phyloP scores from a whole-genome alignment of 1,284 basidiomycete genomes.

The Trichosporon inkin region DNA sequence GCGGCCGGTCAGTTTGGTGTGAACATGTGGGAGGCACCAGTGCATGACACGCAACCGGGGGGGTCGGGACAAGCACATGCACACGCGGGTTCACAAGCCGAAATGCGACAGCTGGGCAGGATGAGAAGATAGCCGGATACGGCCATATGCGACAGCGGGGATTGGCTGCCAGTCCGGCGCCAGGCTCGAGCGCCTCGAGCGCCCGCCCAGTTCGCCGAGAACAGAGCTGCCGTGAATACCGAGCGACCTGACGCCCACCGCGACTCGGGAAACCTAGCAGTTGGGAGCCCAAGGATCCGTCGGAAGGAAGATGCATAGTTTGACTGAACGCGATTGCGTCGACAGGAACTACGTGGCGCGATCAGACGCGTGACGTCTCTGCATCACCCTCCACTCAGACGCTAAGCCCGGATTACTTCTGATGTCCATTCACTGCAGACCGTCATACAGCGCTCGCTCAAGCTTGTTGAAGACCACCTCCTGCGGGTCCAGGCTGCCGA shows the following conservation, averaged over 20 bases:
- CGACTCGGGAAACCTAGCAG: neutral
- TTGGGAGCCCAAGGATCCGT: too few species aligned
- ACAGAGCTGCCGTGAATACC: neutral
- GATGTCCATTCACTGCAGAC: constrained; percentile 15
- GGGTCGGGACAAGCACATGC: neutral
- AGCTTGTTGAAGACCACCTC: constrained; percentile 30
- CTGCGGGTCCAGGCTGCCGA: constrained; percentile 11
- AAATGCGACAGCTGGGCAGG: neutral
- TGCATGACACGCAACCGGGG: too few species aligned
- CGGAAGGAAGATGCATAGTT: too few species aligned
- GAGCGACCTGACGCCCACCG: neutral
- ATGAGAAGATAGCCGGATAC: neutral
- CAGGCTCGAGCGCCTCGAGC: neutral
- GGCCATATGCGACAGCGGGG: neutral
- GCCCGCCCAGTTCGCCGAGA: neutral
- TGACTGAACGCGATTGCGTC: too few species aligned
- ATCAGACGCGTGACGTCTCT: neutral
- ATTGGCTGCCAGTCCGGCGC: neutral
- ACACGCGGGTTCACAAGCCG: neutral
- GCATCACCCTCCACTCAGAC: neutral
- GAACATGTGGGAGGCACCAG: too few species aligned
- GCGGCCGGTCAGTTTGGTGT: too few species aligned
- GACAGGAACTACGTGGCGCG: too few species aligned
- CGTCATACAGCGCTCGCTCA: constrained; percentile 35
- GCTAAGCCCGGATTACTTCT: neutral